Evolutionary conservation across 1,284 basidiomycete species (phyloP), one percentile per base, ranked within the genome.

Genomic region (Ustilago esculenta): DNA sequence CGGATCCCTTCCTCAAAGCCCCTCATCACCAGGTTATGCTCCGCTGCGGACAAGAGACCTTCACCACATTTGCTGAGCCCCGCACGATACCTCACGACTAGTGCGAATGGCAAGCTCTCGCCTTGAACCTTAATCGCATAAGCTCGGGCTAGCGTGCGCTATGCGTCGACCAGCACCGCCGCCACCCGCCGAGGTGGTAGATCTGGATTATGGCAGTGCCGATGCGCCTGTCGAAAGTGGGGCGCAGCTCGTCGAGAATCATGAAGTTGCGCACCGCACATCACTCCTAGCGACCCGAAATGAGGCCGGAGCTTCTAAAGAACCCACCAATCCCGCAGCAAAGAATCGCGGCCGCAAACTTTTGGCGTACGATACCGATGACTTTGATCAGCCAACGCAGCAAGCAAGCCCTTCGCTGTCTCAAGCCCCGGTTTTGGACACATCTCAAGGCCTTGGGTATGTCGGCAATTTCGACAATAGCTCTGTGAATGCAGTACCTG

Each of bases 121-220:
- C 15, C 30, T 23, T 40, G 24, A 23, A 17, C 30, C 40, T 17
- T 23, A 15, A 11, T 24, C 41, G 20, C 20, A 23, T 18, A 41
- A 34, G 32, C 36, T 30, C n/a, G 8, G 21, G 45, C 60, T 44
- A 35, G 24, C 17, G 8, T n/a, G 32, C 41, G 29, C 29, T 5
- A 65, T 65, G 61, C 61, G 54, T 53, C 61, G 61, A 37, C 50
- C 40, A 29, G 54, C 46, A 41, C 51, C 46, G 34, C 54, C 61
- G 25, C 50, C 50, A 30, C 42, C 50, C 6, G 18, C 47, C 8
- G 12, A 21, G 5, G 58, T 53, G 41, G 35, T 61, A 11, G 65
- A 68, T 15, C 50, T 68, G 15, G 65, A 68, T 46, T 68, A 68
- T 27, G 65, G 65, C 37, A 56, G 48, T 8, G 58, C 65, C 18